Conservation (phyloP, 345 rosid genomes). For the Eucalyptus sideroxylon region DNA sequence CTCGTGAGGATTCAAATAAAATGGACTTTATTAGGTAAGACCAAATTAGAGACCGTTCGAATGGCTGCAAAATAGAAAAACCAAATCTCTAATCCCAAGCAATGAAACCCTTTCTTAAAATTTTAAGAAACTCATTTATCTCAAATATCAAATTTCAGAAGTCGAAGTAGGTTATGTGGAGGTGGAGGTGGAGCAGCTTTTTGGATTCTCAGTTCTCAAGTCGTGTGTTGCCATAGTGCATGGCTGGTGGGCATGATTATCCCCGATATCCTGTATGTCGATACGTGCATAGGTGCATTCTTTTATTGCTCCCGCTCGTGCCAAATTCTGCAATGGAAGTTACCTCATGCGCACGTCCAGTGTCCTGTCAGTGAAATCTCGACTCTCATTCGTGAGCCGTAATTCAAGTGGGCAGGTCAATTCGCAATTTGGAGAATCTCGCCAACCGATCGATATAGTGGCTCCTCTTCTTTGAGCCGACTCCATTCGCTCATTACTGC, state of each 20-base stretch:
- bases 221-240: conserved; percentile 3
- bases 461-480: not conserved
- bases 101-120: not conserved
- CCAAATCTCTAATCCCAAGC: not conserved
- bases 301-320: not conserved
- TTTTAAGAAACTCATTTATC: not conserved
- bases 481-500: not conserved
- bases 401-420: not conserved
- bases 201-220: not conserved
- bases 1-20: not conserved
- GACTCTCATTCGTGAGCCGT: not conserved
- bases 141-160: not conserved
- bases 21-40: not conserved
- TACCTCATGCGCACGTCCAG: not conserved
- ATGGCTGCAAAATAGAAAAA: not conserved
- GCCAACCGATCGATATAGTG: not conserved
- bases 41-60: not conserved
- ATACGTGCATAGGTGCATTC: not conserved
- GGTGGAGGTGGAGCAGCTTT: not conserved
- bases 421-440: not conserved
- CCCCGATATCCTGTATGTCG: not conserved
- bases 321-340: not conserved
- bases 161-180: not conserved
- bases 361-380: not conserved
- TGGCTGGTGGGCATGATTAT: not conserved